Base-by-base conservation (phyloP, 2,329 filamentous ascomycete genomes). In the Diaporthe sp. region DNA sequence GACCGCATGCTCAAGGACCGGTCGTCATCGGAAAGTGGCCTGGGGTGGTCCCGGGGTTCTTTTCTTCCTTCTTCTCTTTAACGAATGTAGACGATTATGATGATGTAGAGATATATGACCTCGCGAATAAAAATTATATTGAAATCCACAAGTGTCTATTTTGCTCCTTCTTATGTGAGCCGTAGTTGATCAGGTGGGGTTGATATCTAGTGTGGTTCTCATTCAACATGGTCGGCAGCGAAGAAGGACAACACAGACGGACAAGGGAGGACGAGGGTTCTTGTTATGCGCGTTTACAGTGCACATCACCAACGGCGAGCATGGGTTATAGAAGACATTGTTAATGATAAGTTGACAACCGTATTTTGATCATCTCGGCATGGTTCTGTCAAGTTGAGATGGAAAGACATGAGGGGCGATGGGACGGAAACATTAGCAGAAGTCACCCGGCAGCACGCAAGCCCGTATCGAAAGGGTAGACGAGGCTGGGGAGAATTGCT, bases 41-140 rank as follows among this genome's bases (percentile, higher is more conserved):
- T 10, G 2, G 49, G 9, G 10, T 39, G 46, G 31, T 53, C 34
- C 65, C n/a, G 13, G 46, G 65, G 31, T 28, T 53, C 46, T 37
- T 53, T 53, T 53, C 65, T 39, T 37, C 12, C 31, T 51, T 39
- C 22, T 68, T 53, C 22, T 53, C 17, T 44, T 70, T 71, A 34
- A 70, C 55, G 67, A 75, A 57, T 28, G 61, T 73, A 61, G 58
- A 73, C 19, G 71, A 65, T 65, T 49, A 55, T 65, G 57, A 73
- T 44, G 71, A 73, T 73, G 71, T 51, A 72, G 34, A 72, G 31
- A 46, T 51, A 72, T 65, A 72, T 72, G 55, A 51, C 46, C 25
- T 37, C 28, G 34, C n/a, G n/a, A 73, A 55, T 67, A 55, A 65
- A 65, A 42, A 31, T 34, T 37, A 55, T 31, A 67, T 42, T 25